Conservation (phyloP, 2,329 filamentous ascomycete genomes). For the Scortechinia acanthostroma region DNA sequence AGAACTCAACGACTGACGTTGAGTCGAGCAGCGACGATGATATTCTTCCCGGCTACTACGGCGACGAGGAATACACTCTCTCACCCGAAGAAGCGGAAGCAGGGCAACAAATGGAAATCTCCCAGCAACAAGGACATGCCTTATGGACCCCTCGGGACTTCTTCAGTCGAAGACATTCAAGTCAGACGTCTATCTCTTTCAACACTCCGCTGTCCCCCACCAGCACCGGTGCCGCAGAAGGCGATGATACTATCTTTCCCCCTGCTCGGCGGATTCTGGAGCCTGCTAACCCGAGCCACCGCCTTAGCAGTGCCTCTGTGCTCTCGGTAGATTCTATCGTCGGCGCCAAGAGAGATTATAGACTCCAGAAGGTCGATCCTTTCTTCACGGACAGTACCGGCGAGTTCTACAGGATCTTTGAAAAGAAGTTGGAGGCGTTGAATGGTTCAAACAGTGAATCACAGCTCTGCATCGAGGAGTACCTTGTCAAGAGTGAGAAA, state of each 20-base stretch:
- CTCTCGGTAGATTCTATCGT: conserved; percentile 49
- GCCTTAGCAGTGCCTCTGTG: conserved; percentile 29
- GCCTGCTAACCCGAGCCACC: conserved; percentile 5
- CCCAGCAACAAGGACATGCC: conserved; percentile 5
- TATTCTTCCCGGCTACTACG: conserved; percentile 20
- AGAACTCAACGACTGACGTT: conserved; percentile 15
- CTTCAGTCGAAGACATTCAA: background rate
- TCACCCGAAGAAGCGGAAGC: conserved; percentile 20
- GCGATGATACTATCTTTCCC: background rate
- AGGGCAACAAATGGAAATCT: conserved; percentile 10
- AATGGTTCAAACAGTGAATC: conserved; percentile 45
- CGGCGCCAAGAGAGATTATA: conserved; percentile 52
- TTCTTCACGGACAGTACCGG: conserved; percentile 61
- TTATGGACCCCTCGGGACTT: background rate
- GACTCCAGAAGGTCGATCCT: conserved; percentile 59
- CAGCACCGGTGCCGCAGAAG: background rate
- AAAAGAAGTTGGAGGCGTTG: conserved; percentile 44
- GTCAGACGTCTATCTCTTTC: background rate
- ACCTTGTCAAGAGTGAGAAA: conserved; percentile 57
- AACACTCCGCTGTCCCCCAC: background rate
- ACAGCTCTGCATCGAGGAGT: conserved; percentile 57
- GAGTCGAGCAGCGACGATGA: conserved; percentile 26
- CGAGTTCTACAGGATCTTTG: conserved; percentile 50
- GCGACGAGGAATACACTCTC: conserved; percentile 26
- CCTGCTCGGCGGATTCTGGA: conserved; percentile 6